Conservation (phyloP, 371 early-diverging fungal species). For the Gilbertella persicaria region DNA sequence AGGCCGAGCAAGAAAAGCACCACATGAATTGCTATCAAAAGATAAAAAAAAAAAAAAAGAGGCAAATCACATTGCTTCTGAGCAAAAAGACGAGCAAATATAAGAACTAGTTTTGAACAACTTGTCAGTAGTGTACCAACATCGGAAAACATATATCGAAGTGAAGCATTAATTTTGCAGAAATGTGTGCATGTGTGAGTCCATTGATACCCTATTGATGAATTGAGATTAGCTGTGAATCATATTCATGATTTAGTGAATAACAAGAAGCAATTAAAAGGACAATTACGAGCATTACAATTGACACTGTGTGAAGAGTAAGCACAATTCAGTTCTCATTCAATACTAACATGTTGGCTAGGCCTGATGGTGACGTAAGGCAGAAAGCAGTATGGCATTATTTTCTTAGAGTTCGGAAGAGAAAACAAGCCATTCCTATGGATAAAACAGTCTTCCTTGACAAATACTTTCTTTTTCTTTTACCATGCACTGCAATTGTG, state of each 20-base stretch:
- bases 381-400: too few relatives aligned
- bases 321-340: too few relatives aligned
- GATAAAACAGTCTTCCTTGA: too few relatives aligned
- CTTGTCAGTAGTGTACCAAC: constrained; percentile 77
- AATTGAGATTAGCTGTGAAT: constrained; percentile 20
- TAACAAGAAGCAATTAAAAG: constrained; percentile 16
- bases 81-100: constrained; percentile 87
- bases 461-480: too few relatives aligned
- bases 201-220: neutral
- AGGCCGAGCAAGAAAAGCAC: constrained; percentile 33
- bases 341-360: too few relatives aligned
- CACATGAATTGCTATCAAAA: constrained; percentile 76
- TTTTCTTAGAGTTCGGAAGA: too few relatives aligned
- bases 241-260: constrained; percentile 23
- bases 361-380: too few relatives aligned
- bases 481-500: too few relatives aligned
- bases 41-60: constrained; percentile 89
- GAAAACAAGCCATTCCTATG: too few relatives aligned
- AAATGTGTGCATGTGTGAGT: constrained; percentile 14
- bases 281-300: constrained; percentile 15
- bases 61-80: constrained; percentile 90
- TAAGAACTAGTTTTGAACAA: constrained; percentile 77
- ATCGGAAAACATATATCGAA: constrained; percentile 54
- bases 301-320: constrained; percentile 19
- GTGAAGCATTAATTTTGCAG: constrained; percentile 48